phyloP scores from a whole-genome alignment of 2,329 filamentous ascomycete species.

The Clonostachys sp. region DNA sequence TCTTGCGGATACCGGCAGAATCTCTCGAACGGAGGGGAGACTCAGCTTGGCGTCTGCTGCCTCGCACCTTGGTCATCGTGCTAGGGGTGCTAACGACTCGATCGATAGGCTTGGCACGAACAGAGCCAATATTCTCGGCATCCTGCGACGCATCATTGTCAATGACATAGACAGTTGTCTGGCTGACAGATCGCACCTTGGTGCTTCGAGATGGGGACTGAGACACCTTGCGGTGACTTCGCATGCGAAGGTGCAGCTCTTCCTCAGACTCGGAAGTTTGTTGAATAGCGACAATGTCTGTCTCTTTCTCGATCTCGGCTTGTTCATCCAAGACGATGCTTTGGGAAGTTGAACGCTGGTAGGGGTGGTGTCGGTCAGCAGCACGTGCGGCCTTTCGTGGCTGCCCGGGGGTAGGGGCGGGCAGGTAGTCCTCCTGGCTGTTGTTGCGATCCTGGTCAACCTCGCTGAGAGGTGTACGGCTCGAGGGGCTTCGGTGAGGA shows the following conservation, averaged over 20 bases:
- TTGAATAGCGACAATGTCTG: constrained; percentile 57
- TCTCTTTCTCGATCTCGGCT: constrained; percentile 46
- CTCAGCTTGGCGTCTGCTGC: constrained; percentile 49
- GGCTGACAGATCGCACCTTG: constrained; percentile 68
- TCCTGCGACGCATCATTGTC: constrained; percentile 68
- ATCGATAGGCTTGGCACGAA: constrained; percentile 56
- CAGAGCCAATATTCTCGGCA: constrained; percentile 62
- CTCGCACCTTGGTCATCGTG: constrained; percentile 61
- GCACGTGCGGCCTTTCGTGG: constrained; percentile 82
- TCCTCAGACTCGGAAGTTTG: constrained; percentile 72
- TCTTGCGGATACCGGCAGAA: constrained; percentile 55
- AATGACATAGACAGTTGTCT: constrained; percentile 62
- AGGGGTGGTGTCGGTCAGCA: constrained; percentile 67
- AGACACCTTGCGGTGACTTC: constrained; percentile 60
- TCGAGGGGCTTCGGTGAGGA: constrained; percentile 70
- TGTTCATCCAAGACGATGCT: constrained; percentile 43
- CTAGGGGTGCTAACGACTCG: constrained; percentile 48
- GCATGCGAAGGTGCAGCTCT: constrained; percentile 74
- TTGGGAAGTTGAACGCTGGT: constrained; percentile 52
- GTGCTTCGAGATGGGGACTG: constrained; percentile 57
- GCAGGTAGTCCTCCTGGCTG: constrained; percentile 85
- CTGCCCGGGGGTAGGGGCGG: constrained; percentile 91
- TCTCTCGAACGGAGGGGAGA: constrained; percentile 47
- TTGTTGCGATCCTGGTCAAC: constrained; percentile 76
- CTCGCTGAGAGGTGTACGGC: constrained; percentile 85